Percentiles rank a stretch among this genome's conserved stretches.
These are phyloP conservation scores for Exophiala calicioides DNA, from an alignment of 2,329 filamentous ascomycete genomes.

Conservation along the genomic window DNA sequence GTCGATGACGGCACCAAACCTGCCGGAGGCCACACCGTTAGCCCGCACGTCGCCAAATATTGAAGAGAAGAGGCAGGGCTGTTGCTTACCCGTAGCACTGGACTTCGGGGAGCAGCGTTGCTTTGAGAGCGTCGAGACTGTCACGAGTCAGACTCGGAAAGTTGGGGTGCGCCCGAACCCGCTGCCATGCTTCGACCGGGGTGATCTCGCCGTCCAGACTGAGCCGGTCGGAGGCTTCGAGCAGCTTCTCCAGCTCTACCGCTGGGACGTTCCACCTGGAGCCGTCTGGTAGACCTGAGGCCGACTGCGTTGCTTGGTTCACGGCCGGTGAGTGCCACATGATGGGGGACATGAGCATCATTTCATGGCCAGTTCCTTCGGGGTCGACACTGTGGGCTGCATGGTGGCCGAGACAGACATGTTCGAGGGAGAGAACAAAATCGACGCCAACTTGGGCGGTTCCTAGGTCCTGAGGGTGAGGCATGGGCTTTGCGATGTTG, in stretches of 20 bases:
- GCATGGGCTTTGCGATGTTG: slow-evolving; percentile 8
- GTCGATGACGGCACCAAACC: slow-evolving; percentile 34
- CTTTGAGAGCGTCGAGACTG: slow-evolving; percentile 33
- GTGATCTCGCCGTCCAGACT: slow-evolving; percentile 40
- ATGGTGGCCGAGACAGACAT: slow-evolving; percentile 33
- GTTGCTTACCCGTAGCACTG: slow-evolving; percentile 42
- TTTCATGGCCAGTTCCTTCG: slow-evolving; percentile 32
- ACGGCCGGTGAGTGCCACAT: slow-evolving; percentile 30
- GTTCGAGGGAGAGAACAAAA: slow-evolving; percentile 37
- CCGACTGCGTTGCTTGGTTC: slow-evolving; percentile 4
- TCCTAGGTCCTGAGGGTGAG: slow-evolving; percentile 34
- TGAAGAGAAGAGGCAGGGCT: not conserved
- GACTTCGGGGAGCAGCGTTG: slow-evolving; percentile 35
- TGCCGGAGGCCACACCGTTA: slow-evolving; percentile 3
- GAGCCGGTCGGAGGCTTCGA: slow-evolving; percentile 31
- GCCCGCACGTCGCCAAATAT: not conserved
- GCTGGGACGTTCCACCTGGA: slow-evolving; percentile 34
- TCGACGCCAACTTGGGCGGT: slow-evolving; percentile 35
- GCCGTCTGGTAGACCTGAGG: slow-evolving; percentile 18
- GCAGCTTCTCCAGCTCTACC: slow-evolving; percentile 33
- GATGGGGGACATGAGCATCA: slow-evolving; percentile 35
- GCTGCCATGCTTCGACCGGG: slow-evolving; percentile 43
- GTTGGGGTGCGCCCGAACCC: slow-evolving; percentile 37
- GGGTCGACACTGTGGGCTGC: slow-evolving; percentile 15
- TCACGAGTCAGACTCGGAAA: slow-evolving; percentile 37